These are phyloP conservation scores for Linaria vulgaris DNA, from an alignment of 257 asterid species.

Conservation along the genomic window DNA sequence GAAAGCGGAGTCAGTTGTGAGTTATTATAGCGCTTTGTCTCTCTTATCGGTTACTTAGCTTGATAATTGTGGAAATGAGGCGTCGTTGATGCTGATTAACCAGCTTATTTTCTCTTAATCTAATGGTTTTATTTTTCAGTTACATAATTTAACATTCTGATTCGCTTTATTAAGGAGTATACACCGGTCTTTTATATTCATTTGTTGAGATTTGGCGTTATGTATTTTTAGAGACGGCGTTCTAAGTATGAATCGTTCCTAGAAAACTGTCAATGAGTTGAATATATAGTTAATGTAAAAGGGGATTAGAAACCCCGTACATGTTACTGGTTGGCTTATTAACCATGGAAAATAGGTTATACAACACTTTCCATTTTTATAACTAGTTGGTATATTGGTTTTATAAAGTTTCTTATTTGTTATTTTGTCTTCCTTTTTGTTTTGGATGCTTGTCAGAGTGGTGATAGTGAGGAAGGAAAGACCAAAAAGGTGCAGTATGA, in stretches of 20 bases:
- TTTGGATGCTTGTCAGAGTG: constrained; percentile 47
- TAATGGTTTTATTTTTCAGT: no score
- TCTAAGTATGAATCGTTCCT: no score
- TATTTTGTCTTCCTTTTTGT: background rate
- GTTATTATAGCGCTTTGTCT: constrained; percentile 26
- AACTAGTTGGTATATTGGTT: background rate
- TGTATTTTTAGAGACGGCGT: no score
- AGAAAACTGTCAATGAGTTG: constrained; percentile 11
- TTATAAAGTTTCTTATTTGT: constrained; percentile 20
- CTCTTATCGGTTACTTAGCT: constrained; percentile 2
- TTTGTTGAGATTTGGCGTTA: no score
- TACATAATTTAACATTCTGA: no score
- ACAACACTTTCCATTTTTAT: constrained; percentile 12
- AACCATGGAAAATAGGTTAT: background rate
- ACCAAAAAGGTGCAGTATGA: constrained; percentile 78
- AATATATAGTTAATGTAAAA: constrained; percentile 9
- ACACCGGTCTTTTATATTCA: no score
- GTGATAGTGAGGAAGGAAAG: constrained; percentile 89
- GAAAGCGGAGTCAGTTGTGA: constrained; percentile 72
- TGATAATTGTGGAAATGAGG: constrained; percentile 16
- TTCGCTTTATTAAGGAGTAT: no score
- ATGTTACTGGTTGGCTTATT: constrained; percentile 5
- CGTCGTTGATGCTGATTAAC: constrained; percentile 15
- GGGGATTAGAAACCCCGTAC: constrained; percentile 15
- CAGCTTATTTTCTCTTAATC: background rate